Evolutionary conservation across 2,329 filamentous ascomycete genomes (phyloP), one percentile per base, ranked within the genome.

Genomic region (Neonectria hederae): DNA sequence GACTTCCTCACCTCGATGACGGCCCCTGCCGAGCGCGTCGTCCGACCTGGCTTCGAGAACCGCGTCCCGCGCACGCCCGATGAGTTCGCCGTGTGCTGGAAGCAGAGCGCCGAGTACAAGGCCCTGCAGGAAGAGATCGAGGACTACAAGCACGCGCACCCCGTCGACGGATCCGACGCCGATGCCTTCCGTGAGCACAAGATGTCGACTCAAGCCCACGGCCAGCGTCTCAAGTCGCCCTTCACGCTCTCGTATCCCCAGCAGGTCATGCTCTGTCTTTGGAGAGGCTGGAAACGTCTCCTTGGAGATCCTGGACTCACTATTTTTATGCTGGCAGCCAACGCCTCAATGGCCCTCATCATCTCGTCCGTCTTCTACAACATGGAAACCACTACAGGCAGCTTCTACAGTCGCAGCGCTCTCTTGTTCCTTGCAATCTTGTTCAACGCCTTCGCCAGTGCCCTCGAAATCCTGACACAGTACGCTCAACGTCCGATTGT

Each of bases 401-500:
- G 55, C 2, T 63, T 63, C 48, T 63, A 63, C 38, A 46, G 21
- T 5, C 79, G 83, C 8, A 83, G 81, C 3, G 80, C 82, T 1
- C 76, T 84, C 4, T 72, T 87, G 0, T 88, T 88, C 76, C 80
- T 87, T n/a, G 82, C 83, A 1, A 77, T 87, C 21, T 68, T 88
- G 3, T 78, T 86, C 64, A 87, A 87, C 66, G 84, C 84, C 10
- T 79, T 87, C 4, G 67, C 74, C 1, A 75, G 75, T 32, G 70
- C 71, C 1, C 72, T 81, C 1, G 79, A 81, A 78, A 76, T 80
- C 51, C 35, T 80, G 54, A 78, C 78, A 0, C 72, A 79, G 5
- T 81, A 81, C 46, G 65, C 79, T 0, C 77, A 82, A 32, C 75
- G 77, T 0, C 73, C 74, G 0, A 76, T 82, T 45, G 76, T 82